phyloP scores from a whole-genome alignment of 176 grass and related monocot species.

The Carex pumila region DNA sequence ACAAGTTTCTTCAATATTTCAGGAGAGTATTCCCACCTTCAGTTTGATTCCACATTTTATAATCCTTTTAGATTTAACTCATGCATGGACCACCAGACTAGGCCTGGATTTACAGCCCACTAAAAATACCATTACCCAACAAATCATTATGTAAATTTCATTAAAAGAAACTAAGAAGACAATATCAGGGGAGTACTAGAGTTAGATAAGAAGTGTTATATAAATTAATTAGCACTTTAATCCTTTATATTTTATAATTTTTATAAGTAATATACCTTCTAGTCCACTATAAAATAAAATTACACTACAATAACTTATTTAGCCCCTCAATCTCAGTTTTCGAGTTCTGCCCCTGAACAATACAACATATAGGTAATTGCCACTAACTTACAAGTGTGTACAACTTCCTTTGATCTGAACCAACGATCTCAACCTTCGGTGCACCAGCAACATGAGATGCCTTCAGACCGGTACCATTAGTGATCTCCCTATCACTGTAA shows the following conservation, averaged over 20 bases:
- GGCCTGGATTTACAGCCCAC: slow-evolving; percentile 26
- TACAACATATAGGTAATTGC: neutral
- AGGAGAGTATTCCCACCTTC: slow-evolving; percentile 20
- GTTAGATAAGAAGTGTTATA: no score
- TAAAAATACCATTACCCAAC: neutral
- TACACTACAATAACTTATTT: no score
- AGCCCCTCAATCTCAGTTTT: no score
- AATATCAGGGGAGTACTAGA: no score
- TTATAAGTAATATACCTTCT: no score
- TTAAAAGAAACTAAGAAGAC: no score
- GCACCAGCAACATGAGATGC: slow-evolving; percentile 46
- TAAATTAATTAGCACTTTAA: no score
- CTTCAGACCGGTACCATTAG: slow-evolving; percentile 75
- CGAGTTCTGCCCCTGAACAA: no score
- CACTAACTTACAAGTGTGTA: slow-evolving; percentile 95
- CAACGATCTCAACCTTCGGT: slow-evolving; percentile 62
- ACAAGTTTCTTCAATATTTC: slow-evolving; percentile 17
- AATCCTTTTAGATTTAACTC: slow-evolving; percentile 18
- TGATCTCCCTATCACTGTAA: slow-evolving; percentile 80
- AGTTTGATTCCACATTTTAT: slow-evolving; percentile 12
- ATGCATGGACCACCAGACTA: no score
- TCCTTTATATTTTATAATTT: neutral
- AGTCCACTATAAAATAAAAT: no score
- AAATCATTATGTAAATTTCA: no score
- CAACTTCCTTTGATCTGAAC: slow-evolving; percentile 55